A percentile compares a stretch with the other conserved stretches of the same genome.
Evolutionary conservation across 2,329 filamentous ascomycete genomes (phyloP).

Genomic region (Pezicula neosporulosa): DNA sequence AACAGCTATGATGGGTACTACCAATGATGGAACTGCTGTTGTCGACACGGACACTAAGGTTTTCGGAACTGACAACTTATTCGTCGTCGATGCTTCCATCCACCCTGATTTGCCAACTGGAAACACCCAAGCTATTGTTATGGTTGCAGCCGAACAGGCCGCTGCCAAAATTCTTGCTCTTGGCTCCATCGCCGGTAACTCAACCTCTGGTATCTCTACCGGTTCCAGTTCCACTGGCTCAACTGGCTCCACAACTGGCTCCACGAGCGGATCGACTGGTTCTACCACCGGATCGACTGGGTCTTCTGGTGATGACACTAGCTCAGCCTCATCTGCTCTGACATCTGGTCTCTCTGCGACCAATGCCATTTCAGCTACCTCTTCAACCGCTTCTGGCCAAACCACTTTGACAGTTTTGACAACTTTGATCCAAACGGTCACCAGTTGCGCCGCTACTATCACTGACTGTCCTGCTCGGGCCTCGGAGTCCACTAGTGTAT

Average conservation of each 20-base stretch:
- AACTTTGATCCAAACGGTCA: neutral
- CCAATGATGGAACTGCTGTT: slow-evolving; percentile 54
- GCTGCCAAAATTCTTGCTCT: slow-evolving; percentile 47
- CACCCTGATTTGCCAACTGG: slow-evolving; percentile 66
- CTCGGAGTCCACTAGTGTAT: neutral
- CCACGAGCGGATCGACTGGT: neutral
- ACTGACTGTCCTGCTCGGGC: slow-evolving; percentile 1
- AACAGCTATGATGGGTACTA: slow-evolving; percentile 56
- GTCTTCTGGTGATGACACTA: neutral
- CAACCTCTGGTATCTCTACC: neutral
- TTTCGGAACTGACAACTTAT: slow-evolving; percentile 64
- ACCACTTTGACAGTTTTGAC: no score
- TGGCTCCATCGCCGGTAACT: neutral
- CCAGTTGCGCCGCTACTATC: neutral
- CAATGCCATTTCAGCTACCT: neutral
- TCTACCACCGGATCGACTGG: neutral
- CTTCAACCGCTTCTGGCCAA: neutral
- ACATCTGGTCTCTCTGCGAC: neutral
- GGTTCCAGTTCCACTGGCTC: neutral
- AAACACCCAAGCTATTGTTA: slow-evolving; percentile 63
- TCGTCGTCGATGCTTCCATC: slow-evolving; percentile 64
- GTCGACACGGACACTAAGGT: slow-evolving; percentile 61
- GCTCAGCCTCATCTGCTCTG: no score
- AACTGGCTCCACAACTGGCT: neutral
- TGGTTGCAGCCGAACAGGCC: slow-evolving; percentile 63